A percentile compares a stretch with the other conserved stretches of the same genome.
These are phyloP conservation scores for Talaromyces liani DNA, from an alignment of 495 filamentous ascomycete genomes.

Conservation along the genomic window DNA sequence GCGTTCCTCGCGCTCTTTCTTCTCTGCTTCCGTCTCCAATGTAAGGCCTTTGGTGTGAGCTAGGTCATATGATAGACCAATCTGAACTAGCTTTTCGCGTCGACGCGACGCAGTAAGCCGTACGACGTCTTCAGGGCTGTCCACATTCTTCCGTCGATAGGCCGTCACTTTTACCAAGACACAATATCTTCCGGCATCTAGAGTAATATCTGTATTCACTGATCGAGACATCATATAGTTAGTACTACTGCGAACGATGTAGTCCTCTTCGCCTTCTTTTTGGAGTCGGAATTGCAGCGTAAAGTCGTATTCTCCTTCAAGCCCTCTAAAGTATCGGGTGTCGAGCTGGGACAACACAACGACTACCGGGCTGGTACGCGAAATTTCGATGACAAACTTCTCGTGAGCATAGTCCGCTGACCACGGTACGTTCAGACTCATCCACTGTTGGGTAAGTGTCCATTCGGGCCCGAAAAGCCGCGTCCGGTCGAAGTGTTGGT, in stretches of 20 bases:
- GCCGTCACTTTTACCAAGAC: constrained; percentile 77
- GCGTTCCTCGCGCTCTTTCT: constrained; percentile 34
- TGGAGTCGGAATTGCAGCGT: constrained; percentile 74
- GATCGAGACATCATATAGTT: constrained; percentile 67
- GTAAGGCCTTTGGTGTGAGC: constrained; percentile 73
- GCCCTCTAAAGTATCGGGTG: constrained; percentile 73
- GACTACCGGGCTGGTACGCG: constrained; percentile 60
- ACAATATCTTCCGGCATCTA: constrained; percentile 75
- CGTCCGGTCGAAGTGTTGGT: constrained; percentile 75
- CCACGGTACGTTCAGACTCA: constrained; percentile 78
- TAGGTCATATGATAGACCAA: constrained; percentile 76
- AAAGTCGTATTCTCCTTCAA: constrained; percentile 78
- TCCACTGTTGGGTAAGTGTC: constrained; percentile 80
- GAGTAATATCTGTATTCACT: constrained; percentile 72
- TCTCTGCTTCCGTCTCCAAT: constrained; percentile 58
- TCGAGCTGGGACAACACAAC: constrained; percentile 82
- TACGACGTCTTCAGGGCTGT: constrained; percentile 62
- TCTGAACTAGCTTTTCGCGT: constrained; percentile 76
- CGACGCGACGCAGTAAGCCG: constrained; percentile 50
- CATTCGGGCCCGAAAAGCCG: constrained; percentile 81
- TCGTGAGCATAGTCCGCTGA: constrained; percentile 76
- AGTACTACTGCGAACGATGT: constrained; percentile 71
- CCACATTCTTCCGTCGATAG: constrained; percentile 37
- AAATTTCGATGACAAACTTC: constrained; percentile 67
- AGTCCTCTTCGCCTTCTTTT: constrained; percentile 71